Conservation (phyloP, 2,329 filamentous ascomycete genomes). For the Colletotrichum sublineola region DNA sequence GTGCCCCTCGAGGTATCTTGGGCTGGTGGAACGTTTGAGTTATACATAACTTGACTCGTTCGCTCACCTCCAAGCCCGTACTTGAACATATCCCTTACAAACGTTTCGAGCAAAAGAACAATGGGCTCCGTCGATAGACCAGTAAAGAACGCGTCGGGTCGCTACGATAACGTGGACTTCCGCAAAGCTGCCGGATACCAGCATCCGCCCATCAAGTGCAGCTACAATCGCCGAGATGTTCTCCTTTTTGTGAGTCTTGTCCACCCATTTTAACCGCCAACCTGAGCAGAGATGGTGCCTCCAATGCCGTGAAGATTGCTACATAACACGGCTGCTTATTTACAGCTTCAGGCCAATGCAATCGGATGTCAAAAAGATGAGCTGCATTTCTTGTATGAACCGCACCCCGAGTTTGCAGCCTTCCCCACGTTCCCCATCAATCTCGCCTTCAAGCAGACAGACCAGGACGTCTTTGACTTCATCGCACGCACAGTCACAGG, state of each 20-base stretch:
- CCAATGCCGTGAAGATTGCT: not conserved
- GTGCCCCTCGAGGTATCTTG: not conserved
- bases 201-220: conserved; percentile 54
- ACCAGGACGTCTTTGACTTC: conserved; percentile 60
- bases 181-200: conserved; percentile 54
- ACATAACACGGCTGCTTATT: not conserved
- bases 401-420: conserved; percentile 57
- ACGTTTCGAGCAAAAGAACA: not conserved
- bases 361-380: conserved; percentile 56
- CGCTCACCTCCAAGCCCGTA: not conserved
- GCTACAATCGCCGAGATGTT: conserved; percentile 59
- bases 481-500: conserved; percentile 51
- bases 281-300: not conserved
- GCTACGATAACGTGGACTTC: conserved; percentile 59
- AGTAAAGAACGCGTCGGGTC: conserved; percentile 53
- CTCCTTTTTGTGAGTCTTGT: conserved; percentile 53
- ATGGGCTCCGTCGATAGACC: conserved; percentile 48
- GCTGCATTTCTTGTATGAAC: conserved; percentile 59
- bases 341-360: conserved; percentile 52
- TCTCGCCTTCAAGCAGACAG: conserved; percentile 59
- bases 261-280: not conserved
- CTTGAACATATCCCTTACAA: not conserved
- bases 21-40: no score
- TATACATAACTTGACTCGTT: not conserved
- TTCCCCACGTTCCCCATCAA: conserved; percentile 64